Base-by-base conservation (phyloP, 192 early-diverging fungal genomes). In the Geosiphon pyriformis region DNA sequence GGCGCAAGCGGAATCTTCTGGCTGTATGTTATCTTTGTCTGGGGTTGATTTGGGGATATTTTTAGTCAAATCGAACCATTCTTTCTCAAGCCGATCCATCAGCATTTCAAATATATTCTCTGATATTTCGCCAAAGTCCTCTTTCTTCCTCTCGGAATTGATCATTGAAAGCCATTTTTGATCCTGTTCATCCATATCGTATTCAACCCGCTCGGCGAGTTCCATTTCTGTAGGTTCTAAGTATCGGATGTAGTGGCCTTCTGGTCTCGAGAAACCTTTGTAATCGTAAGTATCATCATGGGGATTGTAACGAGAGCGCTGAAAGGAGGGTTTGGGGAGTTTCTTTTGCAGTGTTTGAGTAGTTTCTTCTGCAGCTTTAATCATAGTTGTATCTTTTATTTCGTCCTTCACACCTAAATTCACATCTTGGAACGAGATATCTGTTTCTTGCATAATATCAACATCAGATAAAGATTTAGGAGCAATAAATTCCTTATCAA, bases 161-260 rank as follows among this genome's bases (percentile, higher is more conserved):
- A 92, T 62, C 49, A 77, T 67, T 30, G 74, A 71, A 32, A 94
- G 72, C 93, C 92, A 96, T 35, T 73, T 69, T 55, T 85, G 82
- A 72, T 94, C 92, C 78, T 96, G 90, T 66, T 99, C 94, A 70
- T 99, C 97, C 90, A 99, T 89, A 74, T 99, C 97, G 71, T 99
- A 99, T 73, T 99, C 97, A 32, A 93, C 86, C 8, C 73, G 78
- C 29, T 82, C 85, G 34, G 71, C 79, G 17, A 87, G 72, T 17
- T 83, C 81, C 30, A 65, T 78, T 57, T 87, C 85, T 0, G 83
- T 73, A 15, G 82, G 82, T 60, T 87, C 85, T 85, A 80, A 73
- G 70, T 90, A 83, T 65, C 83, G 82, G 65, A 91, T 82, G 67
- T 93, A 91, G 57, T 92, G 88, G 4, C 80, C 75, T 31, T 82